Conservation (phyloP, 306 rosid species). For the Cicer judaicum region DNA sequence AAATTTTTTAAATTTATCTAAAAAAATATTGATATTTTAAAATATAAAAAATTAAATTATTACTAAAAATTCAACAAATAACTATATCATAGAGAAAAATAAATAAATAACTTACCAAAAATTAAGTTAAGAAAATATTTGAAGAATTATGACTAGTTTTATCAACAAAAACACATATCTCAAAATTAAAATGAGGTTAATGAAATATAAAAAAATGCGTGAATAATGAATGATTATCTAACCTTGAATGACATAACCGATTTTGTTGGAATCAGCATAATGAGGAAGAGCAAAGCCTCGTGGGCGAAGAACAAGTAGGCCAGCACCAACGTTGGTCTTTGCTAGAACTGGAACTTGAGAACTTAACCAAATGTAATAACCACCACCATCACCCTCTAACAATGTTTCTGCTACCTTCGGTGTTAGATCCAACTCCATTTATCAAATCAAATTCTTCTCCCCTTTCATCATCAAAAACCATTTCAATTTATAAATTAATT, state of each 20-base stretch:
- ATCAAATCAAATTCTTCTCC: neutral
- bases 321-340: slow-evolving; percentile 54
- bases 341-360: slow-evolving; percentile 50
- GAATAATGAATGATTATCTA: no score
- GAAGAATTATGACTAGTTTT: no score
- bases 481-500: neutral
- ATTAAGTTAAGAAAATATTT: no score
- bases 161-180: no score
- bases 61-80: no score
- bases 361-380: slow-evolving; percentile 60
- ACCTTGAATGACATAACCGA: slow-evolving; percentile 65
- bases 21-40: no score
- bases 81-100: no score
- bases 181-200: no score
- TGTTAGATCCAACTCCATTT: slow-evolving; percentile 53
- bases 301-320: slow-evolving; percentile 57
- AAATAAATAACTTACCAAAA: no score
- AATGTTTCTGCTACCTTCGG: slow-evolving; percentile 44
- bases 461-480: neutral
- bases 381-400: slow-evolving; percentile 68
- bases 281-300: slow-evolving; percentile 79
- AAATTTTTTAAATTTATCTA: no score
- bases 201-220: no score
- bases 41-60: no score
- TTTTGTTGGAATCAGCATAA: slow-evolving; percentile 58